These are phyloP conservation scores for Avena atlantica DNA, from an alignment of 176 grass and related monocot genomes.

Conservation along the genomic window DNA sequence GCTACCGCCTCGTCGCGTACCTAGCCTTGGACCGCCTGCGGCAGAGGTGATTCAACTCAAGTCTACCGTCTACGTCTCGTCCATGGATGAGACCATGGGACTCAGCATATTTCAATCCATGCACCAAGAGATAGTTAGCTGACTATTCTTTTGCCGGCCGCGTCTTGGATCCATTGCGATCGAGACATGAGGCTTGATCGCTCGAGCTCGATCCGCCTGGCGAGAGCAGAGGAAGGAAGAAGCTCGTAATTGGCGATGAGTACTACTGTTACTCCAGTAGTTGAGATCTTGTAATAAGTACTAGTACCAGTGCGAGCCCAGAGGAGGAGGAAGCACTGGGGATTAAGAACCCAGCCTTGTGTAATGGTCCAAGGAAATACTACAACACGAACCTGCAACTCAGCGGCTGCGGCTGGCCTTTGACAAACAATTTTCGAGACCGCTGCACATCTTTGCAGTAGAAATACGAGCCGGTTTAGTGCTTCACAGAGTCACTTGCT, in stretches of 20 bases:
- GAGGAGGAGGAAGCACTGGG: conserved; percentile 18
- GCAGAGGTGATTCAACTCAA: conserved; percentile 45
- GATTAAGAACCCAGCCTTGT: conserved; percentile 3
- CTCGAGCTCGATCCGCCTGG: not conserved
- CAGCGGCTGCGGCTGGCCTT: conserved; percentile 3
- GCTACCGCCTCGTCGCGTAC: conserved; percentile 92
- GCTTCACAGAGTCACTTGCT: too few relatives aligned
- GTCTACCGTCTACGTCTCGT: not conserved
- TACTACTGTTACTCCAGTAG: not conserved
- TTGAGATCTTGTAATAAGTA: conserved; percentile 28
- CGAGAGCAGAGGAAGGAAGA: not conserved
- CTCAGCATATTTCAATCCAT: not conserved
- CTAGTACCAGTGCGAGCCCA: not conserved
- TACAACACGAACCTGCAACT: conserved; percentile 16
- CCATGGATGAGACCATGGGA: not conserved
- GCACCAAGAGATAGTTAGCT: not conserved
- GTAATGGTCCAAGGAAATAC: conserved; percentile 28
- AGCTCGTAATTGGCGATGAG: not conserved
- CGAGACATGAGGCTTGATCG: not conserved
- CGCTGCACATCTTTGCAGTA: too few relatives aligned
- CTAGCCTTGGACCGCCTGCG: conserved; percentile 75
- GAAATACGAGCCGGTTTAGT: too few relatives aligned
- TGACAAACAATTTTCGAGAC: too few relatives aligned
- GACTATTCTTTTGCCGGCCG: not conserved
- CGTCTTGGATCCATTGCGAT: not conserved